Evolutionary conservation across 2,329 filamentous ascomycete species (phyloP).

Genomic region (Phyllosticta paracitricarpa): DNA sequence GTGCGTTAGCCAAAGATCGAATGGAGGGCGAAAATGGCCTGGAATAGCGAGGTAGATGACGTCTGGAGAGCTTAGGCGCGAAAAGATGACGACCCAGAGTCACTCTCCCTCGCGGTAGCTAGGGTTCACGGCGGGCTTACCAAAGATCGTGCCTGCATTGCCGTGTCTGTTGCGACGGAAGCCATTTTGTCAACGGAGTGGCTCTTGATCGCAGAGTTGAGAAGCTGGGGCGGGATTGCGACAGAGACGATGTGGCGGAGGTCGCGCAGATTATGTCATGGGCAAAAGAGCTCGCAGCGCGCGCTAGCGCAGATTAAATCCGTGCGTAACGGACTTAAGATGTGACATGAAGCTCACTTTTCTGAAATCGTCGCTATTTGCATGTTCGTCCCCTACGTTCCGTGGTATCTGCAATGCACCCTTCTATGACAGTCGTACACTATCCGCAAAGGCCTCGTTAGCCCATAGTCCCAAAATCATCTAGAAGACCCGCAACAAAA

Average conservation of each 20-base stretch:
- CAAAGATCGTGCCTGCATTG: constrained; percentile 30
- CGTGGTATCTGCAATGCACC: not conserved
- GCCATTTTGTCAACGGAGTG: not conserved
- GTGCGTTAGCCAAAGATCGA: too few species aligned
- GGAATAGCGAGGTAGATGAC: not conserved
- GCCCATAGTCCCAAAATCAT: not conserved
- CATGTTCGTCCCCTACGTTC: not conserved
- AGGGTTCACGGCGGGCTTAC: constrained; percentile 20
- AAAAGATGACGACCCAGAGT: not conserved
- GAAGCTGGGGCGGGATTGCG: not conserved
- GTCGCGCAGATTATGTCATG: constrained; percentile 7
- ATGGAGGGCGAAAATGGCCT: not conserved
- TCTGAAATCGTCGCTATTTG: not conserved
- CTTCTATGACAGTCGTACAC: not conserved
- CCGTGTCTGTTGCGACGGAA: constrained; percentile 25
- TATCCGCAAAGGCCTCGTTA: not conserved
- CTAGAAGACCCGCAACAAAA: not conserved
- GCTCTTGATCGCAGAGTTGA: not conserved
- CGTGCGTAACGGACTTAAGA: not conserved
- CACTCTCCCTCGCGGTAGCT: not conserved
- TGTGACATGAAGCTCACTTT: not conserved
- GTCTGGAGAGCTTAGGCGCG: not conserved
- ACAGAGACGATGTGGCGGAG: constrained; percentile 3
- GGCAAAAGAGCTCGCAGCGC: constrained; percentile 3
- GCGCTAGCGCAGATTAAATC: not conserved